phyloP scores from a whole-genome alignment of 2,329 filamentous ascomycete genomes.

The Paraphaeosphaeria minitans region DNA sequence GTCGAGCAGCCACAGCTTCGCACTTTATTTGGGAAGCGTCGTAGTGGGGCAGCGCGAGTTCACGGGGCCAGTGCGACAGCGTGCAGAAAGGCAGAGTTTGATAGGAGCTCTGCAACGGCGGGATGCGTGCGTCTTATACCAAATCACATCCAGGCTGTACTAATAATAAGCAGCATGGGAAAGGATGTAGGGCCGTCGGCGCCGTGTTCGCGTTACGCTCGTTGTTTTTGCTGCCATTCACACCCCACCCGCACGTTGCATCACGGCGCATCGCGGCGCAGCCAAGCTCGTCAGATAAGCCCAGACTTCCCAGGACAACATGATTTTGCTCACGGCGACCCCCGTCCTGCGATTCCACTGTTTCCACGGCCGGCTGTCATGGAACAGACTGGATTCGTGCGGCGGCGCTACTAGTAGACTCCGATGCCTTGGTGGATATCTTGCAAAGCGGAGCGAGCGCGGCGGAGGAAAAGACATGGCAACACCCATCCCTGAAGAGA shows the following conservation, averaged over 20 bases:
- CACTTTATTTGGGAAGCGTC: constrained; percentile 19
- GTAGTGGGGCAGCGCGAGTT: constrained; percentile 11
- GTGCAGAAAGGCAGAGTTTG: constrained; percentile 12
- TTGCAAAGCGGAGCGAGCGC: neutral
- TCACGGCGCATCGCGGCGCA: constrained; percentile 14
- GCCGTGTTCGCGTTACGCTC: constrained; percentile 12
- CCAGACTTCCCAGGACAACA: constrained; percentile 1
- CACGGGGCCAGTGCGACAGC: constrained; percentile 5
- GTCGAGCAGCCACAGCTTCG: constrained; percentile 16
- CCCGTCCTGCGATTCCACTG: constrained; percentile 3
- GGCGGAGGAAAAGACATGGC: neutral
- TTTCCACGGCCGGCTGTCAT: constrained; percentile 8
- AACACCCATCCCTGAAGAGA: neutral
- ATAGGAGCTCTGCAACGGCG: constrained; percentile 7
- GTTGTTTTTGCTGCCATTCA: constrained; percentile 15
- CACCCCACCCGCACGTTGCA: constrained; percentile 18
- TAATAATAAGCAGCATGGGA: constrained; percentile 5
- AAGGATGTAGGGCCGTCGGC: constrained; percentile 1
- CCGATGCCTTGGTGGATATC: constrained; percentile 4
- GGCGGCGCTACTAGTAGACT: constrained; percentile 10
- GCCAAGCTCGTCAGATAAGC: constrained; percentile 16
- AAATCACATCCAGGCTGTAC: neutral
- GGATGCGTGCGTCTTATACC: constrained; percentile 12
- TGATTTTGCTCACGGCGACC: constrained; percentile 10
- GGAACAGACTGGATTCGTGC: constrained; percentile 9